Conservation (phyloP, 2,329 filamentous ascomycete genomes). For the Epichloe elymi region DNA sequence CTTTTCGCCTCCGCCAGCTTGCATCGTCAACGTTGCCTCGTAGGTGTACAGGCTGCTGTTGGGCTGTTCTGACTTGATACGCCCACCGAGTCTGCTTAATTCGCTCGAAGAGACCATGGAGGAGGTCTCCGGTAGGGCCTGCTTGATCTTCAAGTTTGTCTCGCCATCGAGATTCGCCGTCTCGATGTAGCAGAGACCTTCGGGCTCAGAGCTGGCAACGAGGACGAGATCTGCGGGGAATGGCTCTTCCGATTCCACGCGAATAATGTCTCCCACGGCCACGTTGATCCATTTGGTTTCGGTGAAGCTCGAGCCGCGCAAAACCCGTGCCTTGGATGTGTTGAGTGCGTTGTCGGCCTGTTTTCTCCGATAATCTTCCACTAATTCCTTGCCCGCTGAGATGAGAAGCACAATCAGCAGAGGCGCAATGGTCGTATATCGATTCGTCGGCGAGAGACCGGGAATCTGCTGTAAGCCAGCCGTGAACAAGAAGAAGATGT, state of each 20-base stretch:
- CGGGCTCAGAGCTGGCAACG: conserved; percentile 87
- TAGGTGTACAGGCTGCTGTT: conserved; percentile 98
- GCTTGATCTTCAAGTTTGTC: conserved; percentile 98
- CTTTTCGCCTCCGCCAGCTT: conserved; percentile 82
- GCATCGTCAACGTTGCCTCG: conserved; percentile 87
- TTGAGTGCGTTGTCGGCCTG: conserved; percentile 79
- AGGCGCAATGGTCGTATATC: conserved; percentile 93
- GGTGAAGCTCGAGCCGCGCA: conserved; percentile 72
- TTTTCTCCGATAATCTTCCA: conserved; percentile 87
- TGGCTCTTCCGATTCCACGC: conserved; percentile 86
- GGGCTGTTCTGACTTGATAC: conserved; percentile 86
- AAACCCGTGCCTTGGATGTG: conserved; percentile 68
- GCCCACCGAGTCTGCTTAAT: conserved; percentile 71
- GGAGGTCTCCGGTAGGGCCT: conserved; percentile 85
- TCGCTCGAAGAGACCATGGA: conserved; percentile 77
- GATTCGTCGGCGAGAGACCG: conserved; percentile 85
- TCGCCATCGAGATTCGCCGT: conserved; percentile 96
- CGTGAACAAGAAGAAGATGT: conserved; percentile 98
- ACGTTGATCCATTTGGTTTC: conserved; percentile 92
- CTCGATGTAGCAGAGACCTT: conserved; percentile 96
- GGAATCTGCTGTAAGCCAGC: conserved; percentile 91
- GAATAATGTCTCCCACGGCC: conserved; percentile 79
- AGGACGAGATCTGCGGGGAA: conserved; percentile 92
- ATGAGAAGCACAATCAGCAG: conserved; percentile 79
- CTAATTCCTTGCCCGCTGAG: conserved; percentile 87